phyloP scores from a whole-genome alignment of 192 early-diverging fungal genomes.

The Bifiguratus adelaidae region DNA sequence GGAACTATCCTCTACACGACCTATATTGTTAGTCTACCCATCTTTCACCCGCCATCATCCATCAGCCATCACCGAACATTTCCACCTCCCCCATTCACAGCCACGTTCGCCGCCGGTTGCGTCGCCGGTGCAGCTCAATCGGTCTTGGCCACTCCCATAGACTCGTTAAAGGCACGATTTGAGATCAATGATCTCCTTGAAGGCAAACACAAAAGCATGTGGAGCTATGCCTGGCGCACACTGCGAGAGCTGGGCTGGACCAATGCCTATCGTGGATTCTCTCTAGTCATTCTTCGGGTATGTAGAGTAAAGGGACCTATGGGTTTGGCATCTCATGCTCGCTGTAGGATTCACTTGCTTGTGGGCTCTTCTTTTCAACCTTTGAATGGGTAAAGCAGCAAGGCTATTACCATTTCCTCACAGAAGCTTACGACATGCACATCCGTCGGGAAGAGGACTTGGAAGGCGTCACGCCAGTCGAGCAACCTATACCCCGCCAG shows the following conservation, averaged over 20 bases:
- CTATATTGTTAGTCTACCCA: conserved; percentile 45
- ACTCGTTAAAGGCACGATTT: conserved; percentile 63
- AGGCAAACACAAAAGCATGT: conserved; percentile 60
- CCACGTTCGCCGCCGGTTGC: conserved; percentile 42
- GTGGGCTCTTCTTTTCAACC: conserved; percentile 64
- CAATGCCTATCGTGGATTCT: conserved; percentile 43
- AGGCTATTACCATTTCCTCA: conserved; percentile 51
- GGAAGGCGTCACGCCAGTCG: not conserved
- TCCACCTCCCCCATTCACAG: conserved; percentile 35
- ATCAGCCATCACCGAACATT: conserved; percentile 30
- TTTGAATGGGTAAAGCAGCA: conserved; percentile 71
- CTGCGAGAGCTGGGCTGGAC: conserved; percentile 38
- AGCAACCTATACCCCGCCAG: not conserved
- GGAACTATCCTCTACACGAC: conserved; percentile 71
- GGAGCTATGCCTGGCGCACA: conserved; percentile 47
- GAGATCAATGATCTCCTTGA: conserved; percentile 61
- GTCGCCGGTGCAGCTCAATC: conserved; percentile 66
- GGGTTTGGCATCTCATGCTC: not conserved
- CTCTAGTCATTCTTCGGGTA: conserved; percentile 38
- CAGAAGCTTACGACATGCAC: conserved; percentile 30
- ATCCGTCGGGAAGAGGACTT: conserved; percentile 15
- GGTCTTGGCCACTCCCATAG: conserved; percentile 59
- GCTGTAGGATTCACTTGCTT: conserved; percentile 54
- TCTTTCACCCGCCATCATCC: conserved; percentile 34
- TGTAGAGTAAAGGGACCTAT: not conserved